A percentile compares a stretch with the other conserved stretches of the same genome.
phyloP scores from a whole-genome alignment of 2,329 filamentous ascomycete species.

The Paracorniculantispora psalliotae region DNA sequence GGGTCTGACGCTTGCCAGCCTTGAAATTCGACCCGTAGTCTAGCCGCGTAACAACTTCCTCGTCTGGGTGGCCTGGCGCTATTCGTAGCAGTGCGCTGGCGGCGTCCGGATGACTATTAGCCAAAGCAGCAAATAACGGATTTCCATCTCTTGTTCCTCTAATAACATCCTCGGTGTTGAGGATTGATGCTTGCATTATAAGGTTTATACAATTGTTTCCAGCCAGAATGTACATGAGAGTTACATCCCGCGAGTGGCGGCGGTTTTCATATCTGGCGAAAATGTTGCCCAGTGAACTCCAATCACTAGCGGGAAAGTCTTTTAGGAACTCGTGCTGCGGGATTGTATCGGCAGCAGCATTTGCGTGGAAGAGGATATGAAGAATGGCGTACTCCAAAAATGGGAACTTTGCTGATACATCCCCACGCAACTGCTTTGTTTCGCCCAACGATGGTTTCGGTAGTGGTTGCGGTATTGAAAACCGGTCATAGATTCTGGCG shows the following conservation, averaged over 20 bases:
- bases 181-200: background rate
- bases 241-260: background rate
- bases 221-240: constrained; percentile 14
- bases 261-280: constrained; percentile 1
- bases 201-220: background rate
- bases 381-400: constrained; percentile 16
- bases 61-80: background rate
- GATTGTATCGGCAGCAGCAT: background rate
- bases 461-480: accelerated
- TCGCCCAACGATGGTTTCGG: background rate
- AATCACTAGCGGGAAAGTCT: background rate
- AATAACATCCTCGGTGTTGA: background rate
- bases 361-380: constrained; percentile 16
- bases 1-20: background rate
- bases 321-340: background rate
- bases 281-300: background rate
- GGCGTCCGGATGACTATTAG: background rate
- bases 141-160: background rate
- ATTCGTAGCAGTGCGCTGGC: background rate
- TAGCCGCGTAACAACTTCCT: background rate
- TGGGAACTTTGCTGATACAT: constrained; percentile 4
- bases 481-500: background rate
- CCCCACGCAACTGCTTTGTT: background rate
- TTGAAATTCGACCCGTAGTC: background rate
- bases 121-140: background rate